A percentile compares a stretch with the other conserved stretches of the same genome.
Evolutionary conservation across 495 filamentous ascomycete species (phyloP).

Genomic region (Aspergillus bridgeri): DNA sequence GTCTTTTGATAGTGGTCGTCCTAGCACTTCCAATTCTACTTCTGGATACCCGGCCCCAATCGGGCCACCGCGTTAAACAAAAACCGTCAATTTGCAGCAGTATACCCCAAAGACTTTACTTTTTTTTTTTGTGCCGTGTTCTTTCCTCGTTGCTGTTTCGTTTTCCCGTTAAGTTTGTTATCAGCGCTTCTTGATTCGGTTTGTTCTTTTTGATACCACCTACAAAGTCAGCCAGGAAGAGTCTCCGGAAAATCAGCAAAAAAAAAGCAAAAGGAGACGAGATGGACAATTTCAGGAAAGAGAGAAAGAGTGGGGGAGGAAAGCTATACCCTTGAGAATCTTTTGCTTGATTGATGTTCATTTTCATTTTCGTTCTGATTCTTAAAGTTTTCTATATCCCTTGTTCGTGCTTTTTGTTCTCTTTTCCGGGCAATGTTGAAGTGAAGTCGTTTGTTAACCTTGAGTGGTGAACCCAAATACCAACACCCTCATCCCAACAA

Average conservation of each 20-base stretch:
- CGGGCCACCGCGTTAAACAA: constrained; percentile 74
- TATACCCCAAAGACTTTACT: constrained; percentile 57
- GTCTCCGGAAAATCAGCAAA: not conserved
- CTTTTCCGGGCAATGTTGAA: not conserved
- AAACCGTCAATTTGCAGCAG: constrained; percentile 57
- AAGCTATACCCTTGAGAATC: not conserved
- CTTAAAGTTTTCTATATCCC: not conserved
- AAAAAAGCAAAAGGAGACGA: constrained; percentile 2
- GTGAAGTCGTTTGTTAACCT: not conserved
- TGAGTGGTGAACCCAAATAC: not conserved
- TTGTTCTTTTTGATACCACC: constrained; percentile 5
- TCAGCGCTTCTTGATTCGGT: constrained; percentile 19
- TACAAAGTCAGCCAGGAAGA: not conserved
- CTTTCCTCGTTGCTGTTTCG: constrained; percentile 21
- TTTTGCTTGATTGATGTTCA: not conserved
- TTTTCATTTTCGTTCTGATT: not conserved
- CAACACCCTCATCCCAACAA: constrained; percentile 8
- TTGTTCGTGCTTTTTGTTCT: not conserved
- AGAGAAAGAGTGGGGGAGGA: constrained; percentile 3
- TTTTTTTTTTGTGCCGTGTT: constrained; percentile 29
- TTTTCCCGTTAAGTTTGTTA: not conserved
- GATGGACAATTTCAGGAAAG: not conserved
- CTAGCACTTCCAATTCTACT: constrained; percentile 91
- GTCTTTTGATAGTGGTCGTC: constrained; percentile 86
- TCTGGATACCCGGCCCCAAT: constrained; percentile 90